Evolutionary conservation across 768 basidiomycete genomes (phyloP).

Genomic region (Lentinula raphanica): DNA sequence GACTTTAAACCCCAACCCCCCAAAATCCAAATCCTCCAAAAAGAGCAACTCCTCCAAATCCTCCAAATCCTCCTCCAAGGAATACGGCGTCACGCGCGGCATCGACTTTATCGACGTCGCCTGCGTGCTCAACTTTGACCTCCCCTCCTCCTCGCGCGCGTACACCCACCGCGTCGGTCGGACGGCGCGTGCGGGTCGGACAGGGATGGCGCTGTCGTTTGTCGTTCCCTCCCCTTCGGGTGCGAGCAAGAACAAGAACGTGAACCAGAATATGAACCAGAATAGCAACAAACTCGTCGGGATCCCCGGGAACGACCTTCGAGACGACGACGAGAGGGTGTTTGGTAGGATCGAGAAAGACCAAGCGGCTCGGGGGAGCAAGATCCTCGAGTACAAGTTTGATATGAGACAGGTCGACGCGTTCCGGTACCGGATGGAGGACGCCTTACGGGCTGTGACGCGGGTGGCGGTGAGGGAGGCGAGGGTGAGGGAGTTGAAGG

Average conservation of each 20-base stretch:
- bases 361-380: conserved; percentile 46
- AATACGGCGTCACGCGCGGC: conserved; percentile 93
- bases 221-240: conserved; percentile 63
- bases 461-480: conserved; percentile 85
- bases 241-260: conserved; percentile 74
- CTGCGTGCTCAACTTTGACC: conserved; percentile 97
- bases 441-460: conserved; percentile 86
- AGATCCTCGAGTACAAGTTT: conserved; percentile 86
- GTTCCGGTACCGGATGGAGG: conserved; percentile 97
- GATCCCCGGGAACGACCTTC: no score
- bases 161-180: conserved; percentile 96
- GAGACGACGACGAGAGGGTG: conserved; percentile 76
- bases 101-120: conserved; percentile 96
- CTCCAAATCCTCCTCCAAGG: conserved; percentile 51
- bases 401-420: conserved; percentile 96
- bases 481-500: conserved; percentile 86
- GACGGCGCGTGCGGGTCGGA: conserved; percentile 92
- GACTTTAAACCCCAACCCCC: no score
- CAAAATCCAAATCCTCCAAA: neutral
- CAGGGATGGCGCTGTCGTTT: conserved; percentile 88
- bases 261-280: no score
- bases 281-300: no score
- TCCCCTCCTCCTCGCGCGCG: conserved; percentile 80
- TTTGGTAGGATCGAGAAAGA: conserved; percentile 18
- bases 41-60: no score